These are phyloP conservation scores for Corniculantispora saksenae DNA, from an alignment of 2,329 filamentous ascomycete genomes.

Conservation along the genomic window DNA sequence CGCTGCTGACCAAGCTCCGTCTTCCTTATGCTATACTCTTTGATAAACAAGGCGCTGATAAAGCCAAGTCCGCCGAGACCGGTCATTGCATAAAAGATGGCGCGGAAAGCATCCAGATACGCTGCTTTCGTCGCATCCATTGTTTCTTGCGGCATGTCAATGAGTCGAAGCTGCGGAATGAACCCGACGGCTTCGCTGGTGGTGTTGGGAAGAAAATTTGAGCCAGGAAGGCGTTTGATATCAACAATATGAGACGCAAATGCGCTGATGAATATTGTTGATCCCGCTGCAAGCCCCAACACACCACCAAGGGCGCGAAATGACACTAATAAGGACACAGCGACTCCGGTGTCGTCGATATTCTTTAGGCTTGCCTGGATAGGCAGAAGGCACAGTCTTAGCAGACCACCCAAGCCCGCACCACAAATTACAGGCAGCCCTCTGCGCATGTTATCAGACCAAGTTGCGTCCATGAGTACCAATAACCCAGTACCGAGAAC, in stretches of 20 bases:
- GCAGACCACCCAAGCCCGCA: conserved; percentile 1
- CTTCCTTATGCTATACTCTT: neutral
- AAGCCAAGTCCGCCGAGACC: neutral
- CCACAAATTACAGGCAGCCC: neutral
- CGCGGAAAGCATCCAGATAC: neutral
- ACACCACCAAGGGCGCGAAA: neutral
- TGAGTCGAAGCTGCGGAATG: neutral
- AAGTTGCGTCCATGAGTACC: neutral
- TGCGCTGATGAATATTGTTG: neutral
- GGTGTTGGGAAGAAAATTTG: too few species aligned
- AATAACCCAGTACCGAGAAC: neutral
- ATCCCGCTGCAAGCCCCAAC: neutral
- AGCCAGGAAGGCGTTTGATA: neutral
- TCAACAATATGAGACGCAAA: neutral
- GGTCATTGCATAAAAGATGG: neutral
- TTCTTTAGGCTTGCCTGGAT: conserved; percentile 3
- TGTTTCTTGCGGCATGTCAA: neutral
- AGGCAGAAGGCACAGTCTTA: too few species aligned
- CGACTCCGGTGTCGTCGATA: neutral
- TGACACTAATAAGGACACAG: conserved; percentile 1
- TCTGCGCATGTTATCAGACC: neutral
- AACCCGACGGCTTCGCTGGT: neutral
- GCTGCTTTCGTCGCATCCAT: neutral
- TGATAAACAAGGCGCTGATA: neutral
- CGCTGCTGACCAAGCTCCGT: conserved; percentile 16